Percentiles rank a stretch among this genome's conserved stretches.
These are phyloP conservation scores for Erodium chrysanthum DNA, from an alignment of 441 rosid genomes.

Conservation along the genomic window DNA sequence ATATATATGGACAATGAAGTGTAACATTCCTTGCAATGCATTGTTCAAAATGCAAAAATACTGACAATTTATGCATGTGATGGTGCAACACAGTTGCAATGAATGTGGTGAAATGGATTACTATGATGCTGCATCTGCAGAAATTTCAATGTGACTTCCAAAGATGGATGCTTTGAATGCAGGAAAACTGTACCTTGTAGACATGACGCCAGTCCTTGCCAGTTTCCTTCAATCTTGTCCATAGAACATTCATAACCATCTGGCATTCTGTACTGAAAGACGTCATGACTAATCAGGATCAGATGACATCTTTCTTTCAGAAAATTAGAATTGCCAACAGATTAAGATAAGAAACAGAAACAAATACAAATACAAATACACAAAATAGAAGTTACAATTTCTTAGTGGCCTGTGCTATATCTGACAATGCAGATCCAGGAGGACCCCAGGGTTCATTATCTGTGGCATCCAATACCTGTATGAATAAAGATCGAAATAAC, in stretches of 20 bases:
- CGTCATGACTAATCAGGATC: constrained; percentile 19
- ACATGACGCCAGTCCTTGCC: constrained; percentile 98
- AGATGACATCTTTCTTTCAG: background rate
- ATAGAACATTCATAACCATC: constrained; percentile 86
- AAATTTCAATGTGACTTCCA: constrained; percentile 3
- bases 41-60: background rate
- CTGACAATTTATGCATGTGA: background rate
- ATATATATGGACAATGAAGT: background rate
- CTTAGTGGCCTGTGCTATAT: constrained; percentile 80
- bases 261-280: constrained; percentile 75
- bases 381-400: constrained; percentile 47
- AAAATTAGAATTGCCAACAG: constrained; percentile 7
- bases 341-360: background rate
- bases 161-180: constrained; percentile 8
- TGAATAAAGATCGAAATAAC: background rate
- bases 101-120: background rate
- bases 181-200: constrained; percentile 53
- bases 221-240: constrained; percentile 80
- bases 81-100: background rate
- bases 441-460: constrained; percentile 99
- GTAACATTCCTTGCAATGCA: background rate
- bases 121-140: background rate
- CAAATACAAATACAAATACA: background rate
- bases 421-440: constrained; percentile 87
- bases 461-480: constrained; percentile 93